phyloP scores from a whole-genome alignment of 441 rosid genomes.

The Gossypium davidsonii region DNA sequence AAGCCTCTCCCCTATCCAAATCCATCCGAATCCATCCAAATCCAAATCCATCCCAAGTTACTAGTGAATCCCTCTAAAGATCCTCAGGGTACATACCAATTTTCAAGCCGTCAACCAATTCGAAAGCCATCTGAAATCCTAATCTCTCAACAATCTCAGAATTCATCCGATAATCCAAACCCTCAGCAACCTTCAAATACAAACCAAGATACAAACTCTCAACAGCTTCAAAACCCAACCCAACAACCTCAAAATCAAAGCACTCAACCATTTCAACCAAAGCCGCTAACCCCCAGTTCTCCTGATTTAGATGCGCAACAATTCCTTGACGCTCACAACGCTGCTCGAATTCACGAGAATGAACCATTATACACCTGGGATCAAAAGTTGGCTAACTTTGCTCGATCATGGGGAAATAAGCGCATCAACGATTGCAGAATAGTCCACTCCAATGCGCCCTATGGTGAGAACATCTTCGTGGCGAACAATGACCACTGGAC shows the following conservation, averaged over 20 bases:
- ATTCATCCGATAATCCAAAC: neutral
- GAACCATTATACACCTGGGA: constrained; percentile 27
- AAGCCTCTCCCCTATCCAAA: neutral
- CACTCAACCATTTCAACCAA: neutral
- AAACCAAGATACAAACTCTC: neutral
- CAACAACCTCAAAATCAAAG: neutral
- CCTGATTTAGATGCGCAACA: neutral
- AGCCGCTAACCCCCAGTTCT: neutral
- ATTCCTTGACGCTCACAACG: constrained; percentile 34
- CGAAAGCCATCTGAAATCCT: neutral
- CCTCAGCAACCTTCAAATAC: neutral
- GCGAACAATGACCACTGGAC: constrained; percentile 22
- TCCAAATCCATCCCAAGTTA: too few species aligned
- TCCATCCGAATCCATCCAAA: too few species aligned
- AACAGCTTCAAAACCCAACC: neutral
- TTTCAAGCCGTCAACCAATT: too few species aligned
- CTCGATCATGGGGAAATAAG: constrained; percentile 25
- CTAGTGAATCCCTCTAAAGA: too few species aligned
- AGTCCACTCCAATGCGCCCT: constrained; percentile 30
- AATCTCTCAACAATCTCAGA: neutral
- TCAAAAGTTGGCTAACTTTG: constrained; percentile 25
- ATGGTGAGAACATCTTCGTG: constrained; percentile 37
- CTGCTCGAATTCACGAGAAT: constrained; percentile 21
- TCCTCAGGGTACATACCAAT: too few species aligned
- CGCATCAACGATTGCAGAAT: constrained; percentile 28